Conservation (phyloP, 257 asterid species). For the Nyctanthes arbortristis region DNA sequence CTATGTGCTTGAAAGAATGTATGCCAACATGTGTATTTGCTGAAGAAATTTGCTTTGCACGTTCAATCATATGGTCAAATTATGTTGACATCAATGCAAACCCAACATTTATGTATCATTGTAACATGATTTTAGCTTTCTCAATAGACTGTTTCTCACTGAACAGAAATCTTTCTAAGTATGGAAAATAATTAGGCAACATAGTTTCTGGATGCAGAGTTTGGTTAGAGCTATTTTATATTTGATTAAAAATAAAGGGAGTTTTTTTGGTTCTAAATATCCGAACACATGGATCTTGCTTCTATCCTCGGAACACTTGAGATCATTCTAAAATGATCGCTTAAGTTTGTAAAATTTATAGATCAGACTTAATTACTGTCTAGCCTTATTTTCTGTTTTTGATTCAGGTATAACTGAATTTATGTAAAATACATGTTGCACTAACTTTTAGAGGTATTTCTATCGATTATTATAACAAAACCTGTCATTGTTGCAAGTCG, state of each 20-base stretch:
- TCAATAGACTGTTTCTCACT: not conserved
- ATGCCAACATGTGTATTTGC: too few relatives aligned
- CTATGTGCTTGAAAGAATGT: too few relatives aligned
- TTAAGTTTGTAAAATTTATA: too few relatives aligned
- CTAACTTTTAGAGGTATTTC: too few relatives aligned
- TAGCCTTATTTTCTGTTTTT: too few relatives aligned
- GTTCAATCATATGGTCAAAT: constrained; percentile 28
- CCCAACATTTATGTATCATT: not conserved
- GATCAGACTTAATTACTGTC: too few relatives aligned
- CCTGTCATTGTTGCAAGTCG: too few relatives aligned
- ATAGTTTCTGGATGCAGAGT: not conserved
- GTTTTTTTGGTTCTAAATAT: not conserved
- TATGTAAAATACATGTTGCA: too few relatives aligned
- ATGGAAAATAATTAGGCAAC: not conserved
- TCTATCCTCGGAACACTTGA: too few relatives aligned
- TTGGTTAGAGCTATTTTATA: not conserved
- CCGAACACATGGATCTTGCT: not conserved
- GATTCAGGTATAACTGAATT: too few relatives aligned
- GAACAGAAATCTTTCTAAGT: not conserved
- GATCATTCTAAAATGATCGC: too few relatives aligned
- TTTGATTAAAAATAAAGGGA: not conserved
- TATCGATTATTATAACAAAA: too few relatives aligned
- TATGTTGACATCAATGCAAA: constrained; percentile 4
- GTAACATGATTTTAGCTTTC: not conserved
- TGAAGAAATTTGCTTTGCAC: constrained; percentile 25